These are phyloP conservation scores for Kodamaea derodonti DNA, from an alignment of 1,139 yeast genomes.

Conservation along the genomic window DNA sequence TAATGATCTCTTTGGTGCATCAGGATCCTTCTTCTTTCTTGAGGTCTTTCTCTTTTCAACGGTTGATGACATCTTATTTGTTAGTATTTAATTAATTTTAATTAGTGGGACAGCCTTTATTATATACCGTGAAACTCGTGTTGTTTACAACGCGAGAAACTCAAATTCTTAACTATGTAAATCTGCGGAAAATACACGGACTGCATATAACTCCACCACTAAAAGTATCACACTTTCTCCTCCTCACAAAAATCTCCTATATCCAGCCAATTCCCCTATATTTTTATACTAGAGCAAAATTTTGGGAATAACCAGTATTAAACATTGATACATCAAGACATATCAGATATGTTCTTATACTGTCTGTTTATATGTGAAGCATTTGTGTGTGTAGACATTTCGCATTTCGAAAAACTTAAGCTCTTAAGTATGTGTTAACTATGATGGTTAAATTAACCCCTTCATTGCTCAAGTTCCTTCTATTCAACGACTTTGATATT, in stretches of 20 bases:
- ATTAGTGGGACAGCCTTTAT: neutral
- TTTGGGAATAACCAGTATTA: too few species aligned
- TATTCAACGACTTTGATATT: neutral
- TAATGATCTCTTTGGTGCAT: slow-evolving; percentile 97
- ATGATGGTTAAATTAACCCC: neutral
- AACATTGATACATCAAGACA: too few species aligned
- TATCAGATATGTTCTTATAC: too few species aligned
- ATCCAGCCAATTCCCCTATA: slow-evolving; percentile 13
- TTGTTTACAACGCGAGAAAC: slow-evolving; percentile 2
- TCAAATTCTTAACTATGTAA: slow-evolving; percentile 1
- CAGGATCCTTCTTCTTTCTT: slow-evolving; percentile 77
- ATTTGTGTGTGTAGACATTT: slow-evolving; percentile 5
- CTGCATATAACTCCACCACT: neutral
- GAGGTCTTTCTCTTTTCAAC: slow-evolving; percentile 45
- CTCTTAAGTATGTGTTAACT: neutral
- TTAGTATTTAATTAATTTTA: slow-evolving; percentile 8
- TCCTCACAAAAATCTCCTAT: slow-evolving; percentile 10
- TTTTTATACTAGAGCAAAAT: slow-evolving; percentile 1
- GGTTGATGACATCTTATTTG: slow-evolving; percentile 14
- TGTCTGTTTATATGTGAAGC: too few species aligned
- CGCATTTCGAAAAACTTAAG: slow-evolving; percentile 1
- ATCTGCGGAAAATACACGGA: neutral
- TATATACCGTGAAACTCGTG: slow-evolving; percentile 1
- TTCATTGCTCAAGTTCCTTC: neutral
- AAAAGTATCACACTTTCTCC: neutral